These are phyloP conservation scores for Moniliella sp. DNA, from an alignment of 1,284 basidiomycete genomes.

Conservation along the genomic window DNA sequence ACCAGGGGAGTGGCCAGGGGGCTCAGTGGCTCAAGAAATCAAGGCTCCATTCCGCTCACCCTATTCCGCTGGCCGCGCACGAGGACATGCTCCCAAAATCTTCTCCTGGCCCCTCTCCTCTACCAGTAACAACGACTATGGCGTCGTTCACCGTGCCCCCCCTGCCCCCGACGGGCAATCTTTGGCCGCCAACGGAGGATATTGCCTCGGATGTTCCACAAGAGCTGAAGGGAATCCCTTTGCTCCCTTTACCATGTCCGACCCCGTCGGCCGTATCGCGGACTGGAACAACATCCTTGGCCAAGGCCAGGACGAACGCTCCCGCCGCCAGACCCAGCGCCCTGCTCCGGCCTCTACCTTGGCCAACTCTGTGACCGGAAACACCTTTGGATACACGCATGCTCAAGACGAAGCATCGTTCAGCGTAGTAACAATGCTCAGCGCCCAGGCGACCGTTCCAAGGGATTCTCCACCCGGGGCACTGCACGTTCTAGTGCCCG, in stretches of 20 bases:
- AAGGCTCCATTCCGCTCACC: no score
- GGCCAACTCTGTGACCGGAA: conserved; percentile 33
- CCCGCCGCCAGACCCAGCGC: conserved; percentile 2
- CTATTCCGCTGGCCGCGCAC: no score
- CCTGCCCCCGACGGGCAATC: not conserved
- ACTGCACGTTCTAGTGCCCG: conserved; percentile 1
- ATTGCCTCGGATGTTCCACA: not conserved
- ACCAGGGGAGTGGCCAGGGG: no score
- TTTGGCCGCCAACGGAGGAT: not conserved
- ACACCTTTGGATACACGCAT: conserved; percentile 93
- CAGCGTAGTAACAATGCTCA: conserved; percentile 85
- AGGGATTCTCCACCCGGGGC: conserved; percentile 10
- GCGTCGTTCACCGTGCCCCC: not conserved
- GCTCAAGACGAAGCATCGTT: conserved; percentile 95
- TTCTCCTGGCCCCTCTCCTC: no score
- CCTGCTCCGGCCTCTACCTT: conserved; percentile 8
- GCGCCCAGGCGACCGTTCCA: conserved; percentile 19
- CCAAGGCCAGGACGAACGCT: conserved; percentile 3
- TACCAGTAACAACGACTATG: no score
- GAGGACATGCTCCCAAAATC: no score
- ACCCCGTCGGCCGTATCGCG: conserved; percentile 88
- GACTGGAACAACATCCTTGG: conserved; percentile 52
- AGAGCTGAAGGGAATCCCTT: not conserved
- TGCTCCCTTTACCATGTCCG: conserved; percentile 36
- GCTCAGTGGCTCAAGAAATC: no score